Percentiles rank a stretch among this genome's conserved stretches.
phyloP scores from a whole-genome alignment of 2,329 filamentous ascomycete species.

The Cladosporium oxysporum region DNA sequence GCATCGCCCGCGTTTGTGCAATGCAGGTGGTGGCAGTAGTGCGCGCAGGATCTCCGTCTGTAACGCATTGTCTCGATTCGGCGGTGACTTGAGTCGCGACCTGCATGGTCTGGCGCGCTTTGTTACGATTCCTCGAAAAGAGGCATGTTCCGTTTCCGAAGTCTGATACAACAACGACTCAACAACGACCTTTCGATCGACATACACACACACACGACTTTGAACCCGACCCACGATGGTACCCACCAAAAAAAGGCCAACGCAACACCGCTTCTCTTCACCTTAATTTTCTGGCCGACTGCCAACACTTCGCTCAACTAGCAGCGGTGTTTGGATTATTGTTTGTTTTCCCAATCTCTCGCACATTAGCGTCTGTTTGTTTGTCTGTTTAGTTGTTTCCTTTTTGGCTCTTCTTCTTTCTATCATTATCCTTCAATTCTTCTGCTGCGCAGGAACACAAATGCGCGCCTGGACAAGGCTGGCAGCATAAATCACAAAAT shows the following conservation, averaged over 20 bases:
- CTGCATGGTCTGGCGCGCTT: background rate
- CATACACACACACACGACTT: background rate
- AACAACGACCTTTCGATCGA: background rate
- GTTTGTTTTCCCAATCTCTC: background rate
- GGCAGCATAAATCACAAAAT: slow-evolving; percentile 6
- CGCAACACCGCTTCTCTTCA: background rate
- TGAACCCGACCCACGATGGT: background rate
- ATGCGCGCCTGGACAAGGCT: slow-evolving; percentile 9
- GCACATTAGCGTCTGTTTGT: slow-evolving; percentile 1
- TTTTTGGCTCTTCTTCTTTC: background rate
- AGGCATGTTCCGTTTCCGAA: background rate
- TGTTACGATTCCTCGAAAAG: background rate
- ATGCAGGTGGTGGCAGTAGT: background rate
- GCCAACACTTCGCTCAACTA: slow-evolving; percentile 10
- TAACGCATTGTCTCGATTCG: background rate
- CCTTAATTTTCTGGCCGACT: slow-evolving; percentile 2
- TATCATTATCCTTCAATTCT: background rate
- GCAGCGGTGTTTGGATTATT: slow-evolving; percentile 5
- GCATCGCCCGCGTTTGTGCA: slow-evolving; percentile 1
- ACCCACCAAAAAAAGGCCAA: slow-evolving; percentile 4
- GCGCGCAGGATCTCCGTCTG: background rate
- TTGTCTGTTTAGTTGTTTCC: background rate
- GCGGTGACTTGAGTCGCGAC: background rate
- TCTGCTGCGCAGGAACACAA: slow-evolving; percentile 14
- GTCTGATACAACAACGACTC: background rate